These are phyloP conservation scores for Podila clonocystis DNA, from an alignment of 192 early-diverging fungal genomes.

Conservation along the genomic window DNA sequence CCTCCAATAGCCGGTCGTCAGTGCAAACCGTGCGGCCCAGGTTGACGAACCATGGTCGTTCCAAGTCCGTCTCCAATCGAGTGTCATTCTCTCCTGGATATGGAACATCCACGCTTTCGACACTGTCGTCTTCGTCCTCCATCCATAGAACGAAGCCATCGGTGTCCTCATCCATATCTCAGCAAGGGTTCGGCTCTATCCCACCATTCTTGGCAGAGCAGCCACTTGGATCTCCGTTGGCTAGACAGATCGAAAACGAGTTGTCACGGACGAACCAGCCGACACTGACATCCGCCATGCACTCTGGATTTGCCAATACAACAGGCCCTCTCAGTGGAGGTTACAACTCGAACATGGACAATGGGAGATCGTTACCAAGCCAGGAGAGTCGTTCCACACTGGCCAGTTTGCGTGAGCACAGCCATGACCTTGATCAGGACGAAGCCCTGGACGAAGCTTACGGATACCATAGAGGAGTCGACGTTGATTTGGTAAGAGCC, in stretches of 20 bases:
- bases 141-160: slow-evolving; percentile 15
- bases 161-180: not conserved
- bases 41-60: slow-evolving; percentile 41
- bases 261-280: slow-evolving; percentile 10
- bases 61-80: slow-evolving; percentile 41
- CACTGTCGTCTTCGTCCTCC: slow-evolving; percentile 19
- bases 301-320: not conserved
- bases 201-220: slow-evolving; percentile 38
- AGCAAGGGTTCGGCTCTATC: not conserved
- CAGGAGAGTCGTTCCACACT: slow-evolving; percentile 10
- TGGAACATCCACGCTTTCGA: slow-evolving; percentile 8
- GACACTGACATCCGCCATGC: not conserved
- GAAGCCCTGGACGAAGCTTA: not conserved
- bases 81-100: slow-evolving; percentile 40
- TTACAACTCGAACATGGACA: not conserved
- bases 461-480: slow-evolving; percentile 2
- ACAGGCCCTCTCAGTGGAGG: not conserved
- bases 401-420: slow-evolving; percentile 1
- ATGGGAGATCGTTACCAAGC: not conserved
- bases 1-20: slow-evolving; percentile 12
- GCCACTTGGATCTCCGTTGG: slow-evolving; percentile 32
- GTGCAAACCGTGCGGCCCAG: slow-evolving; percentile 21
- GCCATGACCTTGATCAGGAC: not conserved
- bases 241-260: slow-evolving; percentile 36
- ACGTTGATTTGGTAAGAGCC: not conserved